Base-by-base conservation (phyloP, 352 stramenopile species). In the Thraustotheca clavata region DNA sequence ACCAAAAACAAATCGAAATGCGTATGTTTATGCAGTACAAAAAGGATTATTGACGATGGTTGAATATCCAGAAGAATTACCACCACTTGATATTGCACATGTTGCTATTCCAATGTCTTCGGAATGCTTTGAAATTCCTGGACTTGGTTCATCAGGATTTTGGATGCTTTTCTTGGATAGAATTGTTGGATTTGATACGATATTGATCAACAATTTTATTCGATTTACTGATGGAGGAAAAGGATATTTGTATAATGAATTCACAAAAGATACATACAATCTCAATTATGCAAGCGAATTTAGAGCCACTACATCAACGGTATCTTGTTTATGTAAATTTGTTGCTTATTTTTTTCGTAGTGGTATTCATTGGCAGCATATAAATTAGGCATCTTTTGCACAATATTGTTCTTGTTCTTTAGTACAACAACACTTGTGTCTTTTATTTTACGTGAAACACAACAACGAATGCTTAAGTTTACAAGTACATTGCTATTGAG, bases 331-430 rank as follows among this genome's bases (percentile, higher is more conserved):
- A 20, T 27, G 11, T 22, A 3, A 49, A 12, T 14, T 50, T n/a
- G 22, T 49, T 6, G 20, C 16, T 60, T 18, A 32, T 59, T 29
- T n/a, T 60, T 5, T 6, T 14, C 26, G 27, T 33, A 80, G 74
- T 74, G 73, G 71, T 43, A 81, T 24, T 63, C 66, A 49, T 61
- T 77, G 12, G 57, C 78, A 8, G 72, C 76, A 26, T 83, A 90
- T 72, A 98, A 98, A 77, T 59, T 97, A 26, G 80, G 83, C 24
- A 84, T 97, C 40, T 48, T 98, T 18, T 78, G 94, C 59, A 89
- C 92, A 35, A 96, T 89, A 20, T 63, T 95, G 31, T 96, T 98
- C 67, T 76, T 98, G 5, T 98, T 98, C 74, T 97, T 97, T 70
- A 86, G 91, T 54, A 89, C 87, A 27, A 97, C 91, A 0, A 94